Base-by-base conservation (phyloP, 768 basidiomycete species). In the Mycena rosella region DNA sequence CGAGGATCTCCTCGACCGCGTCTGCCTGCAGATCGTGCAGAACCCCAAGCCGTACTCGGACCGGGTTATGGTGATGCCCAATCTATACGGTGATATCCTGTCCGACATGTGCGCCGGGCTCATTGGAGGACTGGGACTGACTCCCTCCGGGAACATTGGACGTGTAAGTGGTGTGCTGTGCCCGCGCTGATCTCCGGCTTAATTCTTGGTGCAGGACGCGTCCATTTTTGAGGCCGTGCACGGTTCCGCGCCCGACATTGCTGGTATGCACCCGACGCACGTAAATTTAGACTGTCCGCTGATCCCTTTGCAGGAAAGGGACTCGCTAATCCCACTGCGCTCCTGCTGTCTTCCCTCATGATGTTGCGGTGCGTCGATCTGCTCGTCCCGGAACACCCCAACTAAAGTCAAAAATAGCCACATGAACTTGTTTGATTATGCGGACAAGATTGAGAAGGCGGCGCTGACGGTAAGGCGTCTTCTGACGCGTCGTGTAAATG, bases 11-110 rank as follows among this genome's bases (percentile, higher is more conserved):
- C 86, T 99, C 67, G 98, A 99, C 80, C 91, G 97, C 71, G 97
- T 93, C 71, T 99, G 98, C 82, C 86, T 99, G 59, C 73, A 96
- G 91, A 87, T 99, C 74, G 94, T 95, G 34, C 93, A 94, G 77
- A 96, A 99, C 81, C 98, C 98, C 26, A 84, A 81, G 74, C 98
- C 98, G 9, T 99, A 90, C 83, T 87, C 94, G 40, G 96, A 98
- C 82, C 92, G 96, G 55, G 97, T 99, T 70, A 99, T 99, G 97
- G 98, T 99, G 72, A 99, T 99, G 96, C 98, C 98, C 60, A 99
- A 99, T 85, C 83, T 99, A 68, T 96, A 95, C 74, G 95, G 93
- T 77, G 96, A 96, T 79, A 98, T 98, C 76, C 83, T 98, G 70
- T 98, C 96, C 53, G 96, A 99, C 79, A 96, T 99, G 93, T 97